Evolutionary conservation across 2,329 filamentous ascomycete genomes (phyloP).

Genomic region (Colletotrichum higginsianum): DNA sequence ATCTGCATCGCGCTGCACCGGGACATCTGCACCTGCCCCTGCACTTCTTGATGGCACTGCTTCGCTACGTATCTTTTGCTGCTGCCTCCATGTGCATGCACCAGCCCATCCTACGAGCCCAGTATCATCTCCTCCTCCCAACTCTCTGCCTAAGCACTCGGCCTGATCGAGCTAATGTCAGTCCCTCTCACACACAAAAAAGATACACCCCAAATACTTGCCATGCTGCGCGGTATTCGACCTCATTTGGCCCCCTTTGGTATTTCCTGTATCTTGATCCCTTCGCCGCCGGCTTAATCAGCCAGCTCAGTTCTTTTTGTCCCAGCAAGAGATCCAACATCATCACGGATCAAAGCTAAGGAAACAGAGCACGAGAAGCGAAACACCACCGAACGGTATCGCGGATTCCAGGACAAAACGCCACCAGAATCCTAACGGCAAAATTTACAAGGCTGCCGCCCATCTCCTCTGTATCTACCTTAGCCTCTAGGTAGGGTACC

Average conservation of each 20-base stretch:
- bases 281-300: neutral
- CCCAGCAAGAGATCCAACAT: neutral
- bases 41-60: conserved; percentile 2
- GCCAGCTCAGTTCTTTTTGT: neutral
- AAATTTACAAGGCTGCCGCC: conserved; percentile 12
- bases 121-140: conserved; percentile 6
- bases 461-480: neutral
- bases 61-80: neutral
- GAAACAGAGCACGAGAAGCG: neutral
- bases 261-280: neutral
- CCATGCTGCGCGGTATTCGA: conserved; percentile 31
- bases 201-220: conserved; percentile 25
- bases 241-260: conserved; percentile 11
- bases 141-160: neutral
- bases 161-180: conserved; percentile 15
- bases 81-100: conserved; percentile 21
- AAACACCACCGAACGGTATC: neutral
- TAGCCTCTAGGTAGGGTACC: neutral
- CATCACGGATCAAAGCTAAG: neutral
- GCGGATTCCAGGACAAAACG: neutral
- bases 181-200: conserved; percentile 17
- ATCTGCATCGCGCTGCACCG: conserved; percentile 34
- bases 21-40: conserved; percentile 31
- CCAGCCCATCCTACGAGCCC: conserved; percentile 18
- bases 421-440: conserved; percentile 1